Evolutionary conservation across 345 rosid species (phyloP).

Genomic region (Cardamine resedifolia): DNA sequence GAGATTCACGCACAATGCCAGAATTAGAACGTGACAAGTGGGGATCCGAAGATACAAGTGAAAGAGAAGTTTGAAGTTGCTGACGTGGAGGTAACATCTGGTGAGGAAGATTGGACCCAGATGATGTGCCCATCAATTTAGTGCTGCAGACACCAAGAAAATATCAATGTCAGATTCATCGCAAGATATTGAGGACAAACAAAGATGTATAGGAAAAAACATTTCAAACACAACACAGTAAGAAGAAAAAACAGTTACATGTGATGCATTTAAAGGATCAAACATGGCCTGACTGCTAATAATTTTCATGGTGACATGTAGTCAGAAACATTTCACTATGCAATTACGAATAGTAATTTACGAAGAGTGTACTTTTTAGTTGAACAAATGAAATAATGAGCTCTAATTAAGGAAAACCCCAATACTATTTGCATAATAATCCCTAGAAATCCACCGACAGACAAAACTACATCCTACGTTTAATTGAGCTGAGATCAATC

Average conservation of each 20-base stretch:
- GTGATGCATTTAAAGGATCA: neutral
- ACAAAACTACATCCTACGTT: neutral
- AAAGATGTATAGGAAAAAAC: neutral
- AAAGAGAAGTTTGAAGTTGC: constrained; percentile 55
- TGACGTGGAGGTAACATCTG: constrained; percentile 96
- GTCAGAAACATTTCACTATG: neutral
- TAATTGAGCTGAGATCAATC: constrained; percentile 16
- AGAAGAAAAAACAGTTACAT: neutral
- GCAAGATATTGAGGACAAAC: neutral
- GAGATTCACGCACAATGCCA: constrained; percentile 77
- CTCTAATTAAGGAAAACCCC: neutral
- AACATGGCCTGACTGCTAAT: neutral
- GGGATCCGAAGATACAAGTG: constrained; percentile 65
- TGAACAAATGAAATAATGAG: neutral
- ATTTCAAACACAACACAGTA: constrained; percentile 6
- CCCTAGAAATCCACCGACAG: constrained; percentile 22
- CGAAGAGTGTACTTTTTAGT: neutral
- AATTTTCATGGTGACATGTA: neutral
- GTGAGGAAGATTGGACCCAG: constrained; percentile 79
- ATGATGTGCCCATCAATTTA: constrained; percentile 77
- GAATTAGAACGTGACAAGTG: constrained; percentile 68
- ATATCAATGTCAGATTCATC: constrained; percentile 1
- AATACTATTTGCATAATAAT: neutral
- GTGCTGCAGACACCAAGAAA: constrained; percentile 21
- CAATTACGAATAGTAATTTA: too few relatives aligned